Evolutionary conservation across 345 rosid genomes (phyloP).

Genomic region (Arabidopsis suecica): DNA sequence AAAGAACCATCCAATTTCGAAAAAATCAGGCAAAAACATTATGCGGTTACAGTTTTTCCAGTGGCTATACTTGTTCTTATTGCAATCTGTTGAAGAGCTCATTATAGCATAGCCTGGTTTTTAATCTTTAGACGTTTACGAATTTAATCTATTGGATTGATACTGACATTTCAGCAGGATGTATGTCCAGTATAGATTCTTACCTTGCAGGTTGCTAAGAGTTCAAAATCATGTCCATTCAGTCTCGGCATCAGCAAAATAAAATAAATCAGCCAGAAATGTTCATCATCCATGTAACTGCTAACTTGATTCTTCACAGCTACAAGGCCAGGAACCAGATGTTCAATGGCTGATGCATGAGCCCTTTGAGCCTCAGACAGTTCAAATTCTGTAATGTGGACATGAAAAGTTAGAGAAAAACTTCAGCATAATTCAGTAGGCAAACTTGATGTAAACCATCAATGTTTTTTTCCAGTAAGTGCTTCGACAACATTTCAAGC

Average conservation of each 20-base stretch:
- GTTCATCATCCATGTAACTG: conserved; percentile 49
- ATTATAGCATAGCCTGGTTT: not conserved
- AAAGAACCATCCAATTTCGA: not conserved
- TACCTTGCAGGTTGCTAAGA: conserved; percentile 69
- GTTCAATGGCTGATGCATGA: conserved; percentile 61
- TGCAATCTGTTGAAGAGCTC: not conserved
- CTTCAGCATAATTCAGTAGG: conserved; percentile 8
- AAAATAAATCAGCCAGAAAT: conserved; percentile 79
- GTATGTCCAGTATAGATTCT: conserved; percentile 8
- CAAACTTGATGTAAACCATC: not conserved
- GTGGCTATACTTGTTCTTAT: not conserved
- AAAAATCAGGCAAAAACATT: not conserved
- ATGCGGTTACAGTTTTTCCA: not conserved
- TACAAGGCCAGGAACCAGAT: conserved; percentile 57
- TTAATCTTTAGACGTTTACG: not conserved
- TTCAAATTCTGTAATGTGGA: conserved; percentile 58
- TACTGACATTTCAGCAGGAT: not conserved
- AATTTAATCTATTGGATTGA: not conserved
- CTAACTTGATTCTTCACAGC: conserved; percentile 56
- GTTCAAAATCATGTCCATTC: conserved; percentile 59
- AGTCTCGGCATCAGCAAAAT: conserved; percentile 73
- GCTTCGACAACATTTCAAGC: not conserved
- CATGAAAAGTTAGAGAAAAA: not conserved
- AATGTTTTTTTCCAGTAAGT: not conserved
- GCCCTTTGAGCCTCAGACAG: conserved; percentile 63